Evolutionary conservation across 148 eudicot genomes (phyloP).

Genomic region (Persicaria tinctoria): DNA sequence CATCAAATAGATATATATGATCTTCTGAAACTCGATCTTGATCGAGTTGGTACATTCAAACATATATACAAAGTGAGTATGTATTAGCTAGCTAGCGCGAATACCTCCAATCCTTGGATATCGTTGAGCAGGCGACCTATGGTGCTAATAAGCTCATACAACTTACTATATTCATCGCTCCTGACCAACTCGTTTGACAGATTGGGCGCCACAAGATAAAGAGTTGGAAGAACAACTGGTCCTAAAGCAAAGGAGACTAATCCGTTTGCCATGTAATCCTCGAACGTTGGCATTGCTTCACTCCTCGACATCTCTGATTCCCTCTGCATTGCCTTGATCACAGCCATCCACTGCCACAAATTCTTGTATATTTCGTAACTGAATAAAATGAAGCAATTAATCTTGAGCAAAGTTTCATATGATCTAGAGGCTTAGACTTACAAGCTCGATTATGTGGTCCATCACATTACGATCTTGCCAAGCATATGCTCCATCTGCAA

Average conservation of each 20-base stretch:
- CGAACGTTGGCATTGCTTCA: slow-evolving; percentile 46
- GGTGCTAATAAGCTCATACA: slow-evolving; percentile 67
- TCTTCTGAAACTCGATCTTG: neutral
- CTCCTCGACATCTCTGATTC: slow-evolving; percentile 59
- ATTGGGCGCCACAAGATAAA: slow-evolving; percentile 66
- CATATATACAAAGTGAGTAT: too few relatives aligned
- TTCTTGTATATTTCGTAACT: neutral
- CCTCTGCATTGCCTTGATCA: slow-evolving; percentile 55
- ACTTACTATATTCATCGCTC: slow-evolving; percentile 36
- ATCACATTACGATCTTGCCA: slow-evolving; percentile 55
- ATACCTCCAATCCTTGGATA: slow-evolving; percentile 54
- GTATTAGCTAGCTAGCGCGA: neutral
- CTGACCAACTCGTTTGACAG: slow-evolving; percentile 48
- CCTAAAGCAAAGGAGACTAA: slow-evolving; percentile 74
- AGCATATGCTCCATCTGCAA: slow-evolving; percentile 45
- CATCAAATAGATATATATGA: neutral
- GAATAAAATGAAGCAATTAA: neutral
- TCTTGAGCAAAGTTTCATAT: neutral
- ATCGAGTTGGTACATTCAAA: too few relatives aligned
- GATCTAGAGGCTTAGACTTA: slow-evolving; percentile 26
- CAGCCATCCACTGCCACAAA: slow-evolving; percentile 61
- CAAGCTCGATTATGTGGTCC: slow-evolving; percentile 50
- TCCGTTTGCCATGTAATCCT: slow-evolving; percentile 70
- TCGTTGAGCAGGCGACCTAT: slow-evolving; percentile 86
- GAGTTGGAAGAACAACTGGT: slow-evolving; percentile 75